Evolutionary conservation across 179 eudicot genomes (phyloP).

Genomic region (Nepenthes alata): DNA sequence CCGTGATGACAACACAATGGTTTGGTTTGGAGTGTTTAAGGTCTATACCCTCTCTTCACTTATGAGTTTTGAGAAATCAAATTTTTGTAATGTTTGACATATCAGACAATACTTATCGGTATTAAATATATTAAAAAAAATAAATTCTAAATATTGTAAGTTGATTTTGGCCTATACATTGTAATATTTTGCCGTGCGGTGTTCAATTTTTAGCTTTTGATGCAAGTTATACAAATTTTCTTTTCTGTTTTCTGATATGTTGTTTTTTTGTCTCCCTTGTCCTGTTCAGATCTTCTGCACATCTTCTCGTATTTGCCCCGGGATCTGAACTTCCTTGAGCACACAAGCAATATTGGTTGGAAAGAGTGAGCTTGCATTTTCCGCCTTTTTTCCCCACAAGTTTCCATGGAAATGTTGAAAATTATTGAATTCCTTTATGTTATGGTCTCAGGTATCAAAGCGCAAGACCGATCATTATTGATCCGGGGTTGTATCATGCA

Average conservation of each 20-base stretch:
- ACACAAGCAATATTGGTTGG: slow-evolving; percentile 83
- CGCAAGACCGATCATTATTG: slow-evolving; percentile 80
- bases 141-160: neutral
- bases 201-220: neutral
- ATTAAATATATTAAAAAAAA: no score
- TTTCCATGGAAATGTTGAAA: slow-evolving; percentile 1
- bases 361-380: slow-evolving; percentile 64
- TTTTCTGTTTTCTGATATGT: neutral
- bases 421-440: neutral
- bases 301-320: slow-evolving; percentile 92
- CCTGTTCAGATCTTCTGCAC: slow-evolving; percentile 72
- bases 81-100: neutral
- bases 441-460: slow-evolving; percentile 55
- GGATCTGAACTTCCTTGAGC: slow-evolving; percentile 90
- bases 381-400: slow-evolving; percentile 1
- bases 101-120: no score
- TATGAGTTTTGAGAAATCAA: neutral
- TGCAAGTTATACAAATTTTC: no score
- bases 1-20: no score
- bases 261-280: neutral
- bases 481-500: slow-evolving; percentile 78
- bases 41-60: no score
- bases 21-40: no score
- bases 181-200: neutral
- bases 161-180: neutral